Evolutionary conservation across 1,284 basidiomycete species (phyloP).

Genomic region (Sporisorium sorghi): DNA sequence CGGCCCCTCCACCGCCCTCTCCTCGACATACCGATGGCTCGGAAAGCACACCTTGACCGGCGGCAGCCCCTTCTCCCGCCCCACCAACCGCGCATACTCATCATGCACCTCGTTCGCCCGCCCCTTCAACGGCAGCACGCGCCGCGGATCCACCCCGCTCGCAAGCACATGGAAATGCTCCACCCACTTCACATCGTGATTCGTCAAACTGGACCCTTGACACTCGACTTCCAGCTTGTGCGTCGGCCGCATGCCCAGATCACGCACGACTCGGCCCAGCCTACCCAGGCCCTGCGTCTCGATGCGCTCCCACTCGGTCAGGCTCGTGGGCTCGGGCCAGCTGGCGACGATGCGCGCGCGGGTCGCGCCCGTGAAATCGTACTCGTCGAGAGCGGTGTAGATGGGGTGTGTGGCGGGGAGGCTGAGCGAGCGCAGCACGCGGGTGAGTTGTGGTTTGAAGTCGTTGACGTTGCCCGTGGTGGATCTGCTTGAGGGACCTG

Average conservation of each 20-base stretch:
- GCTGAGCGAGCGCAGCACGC: slow-evolving; percentile 47
- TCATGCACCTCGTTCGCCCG: slow-evolving; percentile 31
- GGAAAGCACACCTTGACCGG: slow-evolving; percentile 63
- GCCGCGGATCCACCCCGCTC: slow-evolving; percentile 40
- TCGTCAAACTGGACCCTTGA: slow-evolving; percentile 62
- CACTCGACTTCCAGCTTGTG: slow-evolving; percentile 50
- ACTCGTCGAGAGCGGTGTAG: slow-evolving; percentile 21
- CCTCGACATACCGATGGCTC: slow-evolving; percentile 52
- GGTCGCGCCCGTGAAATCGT: slow-evolving; percentile 39
- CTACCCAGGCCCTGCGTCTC: slow-evolving; percentile 58
- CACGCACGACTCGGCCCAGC: slow-evolving; percentile 50
- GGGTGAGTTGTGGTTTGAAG: slow-evolving; percentile 45
- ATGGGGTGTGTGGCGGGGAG: slow-evolving; percentile 52
- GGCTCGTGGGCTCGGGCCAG: slow-evolving; percentile 44
- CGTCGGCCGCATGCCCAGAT: slow-evolving; percentile 23
- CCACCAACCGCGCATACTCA: slow-evolving; percentile 18
- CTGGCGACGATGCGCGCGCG: slow-evolving; percentile 54
- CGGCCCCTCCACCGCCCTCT: slow-evolving; percentile 46
- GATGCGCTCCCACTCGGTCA: slow-evolving; percentile 58
- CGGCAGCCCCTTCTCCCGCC: slow-evolving; percentile 26
- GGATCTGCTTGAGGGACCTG: background rate
- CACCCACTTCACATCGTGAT: slow-evolving; percentile 61
- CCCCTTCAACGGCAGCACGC: slow-evolving; percentile 44
- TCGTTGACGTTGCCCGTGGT: slow-evolving; percentile 11
- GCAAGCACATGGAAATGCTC: slow-evolving; percentile 64